Conservation (phyloP, 331 rosid genomes). For the Dryas integrifolia region DNA sequence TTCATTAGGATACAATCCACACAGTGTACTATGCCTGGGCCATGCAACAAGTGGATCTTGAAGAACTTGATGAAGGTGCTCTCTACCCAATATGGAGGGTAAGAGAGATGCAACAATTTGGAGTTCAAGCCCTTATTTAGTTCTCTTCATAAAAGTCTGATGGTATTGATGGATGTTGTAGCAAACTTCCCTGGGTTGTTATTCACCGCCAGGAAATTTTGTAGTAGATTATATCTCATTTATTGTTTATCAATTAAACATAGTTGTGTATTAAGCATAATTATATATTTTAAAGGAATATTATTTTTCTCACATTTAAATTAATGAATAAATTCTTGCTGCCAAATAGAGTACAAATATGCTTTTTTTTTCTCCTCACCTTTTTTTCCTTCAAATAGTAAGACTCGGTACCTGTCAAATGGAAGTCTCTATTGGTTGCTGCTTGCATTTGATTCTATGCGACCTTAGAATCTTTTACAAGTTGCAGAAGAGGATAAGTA, state of each 20-base stretch:
- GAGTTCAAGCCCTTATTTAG: slow-evolving; percentile 74
- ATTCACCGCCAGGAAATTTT: slow-evolving; percentile 27
- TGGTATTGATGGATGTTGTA: slow-evolving; percentile 32
- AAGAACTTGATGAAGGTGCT: slow-evolving; percentile 70
- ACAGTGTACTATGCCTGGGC: slow-evolving; percentile 80
- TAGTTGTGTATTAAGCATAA: neutral
- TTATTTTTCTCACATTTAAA: too few relatives aligned
- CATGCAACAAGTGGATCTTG: slow-evolving; percentile 74
- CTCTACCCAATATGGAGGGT: slow-evolving; percentile 77
- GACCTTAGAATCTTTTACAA: neutral
- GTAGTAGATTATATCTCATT: slow-evolving; percentile 1
- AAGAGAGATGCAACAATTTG: slow-evolving; percentile 80
- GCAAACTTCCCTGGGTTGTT: slow-evolving; percentile 25
- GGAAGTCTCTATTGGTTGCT: neutral
- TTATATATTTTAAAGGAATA: neutral
- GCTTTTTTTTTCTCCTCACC: too few relatives aligned
- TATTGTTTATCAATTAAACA: neutral
- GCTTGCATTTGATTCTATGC: neutral
- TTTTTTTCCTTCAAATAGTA: too few relatives aligned
- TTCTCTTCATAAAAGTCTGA: neutral
- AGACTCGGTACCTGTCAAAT: neutral
- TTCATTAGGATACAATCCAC: slow-evolving; percentile 77
- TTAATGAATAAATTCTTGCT: too few relatives aligned
- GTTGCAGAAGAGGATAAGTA: neutral
- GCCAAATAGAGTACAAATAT: too few relatives aligned